Base-by-base conservation (phyloP, 225 moss, liverwort and hornwort genomes). In the Rhytidiadelphus loreus region DNA sequence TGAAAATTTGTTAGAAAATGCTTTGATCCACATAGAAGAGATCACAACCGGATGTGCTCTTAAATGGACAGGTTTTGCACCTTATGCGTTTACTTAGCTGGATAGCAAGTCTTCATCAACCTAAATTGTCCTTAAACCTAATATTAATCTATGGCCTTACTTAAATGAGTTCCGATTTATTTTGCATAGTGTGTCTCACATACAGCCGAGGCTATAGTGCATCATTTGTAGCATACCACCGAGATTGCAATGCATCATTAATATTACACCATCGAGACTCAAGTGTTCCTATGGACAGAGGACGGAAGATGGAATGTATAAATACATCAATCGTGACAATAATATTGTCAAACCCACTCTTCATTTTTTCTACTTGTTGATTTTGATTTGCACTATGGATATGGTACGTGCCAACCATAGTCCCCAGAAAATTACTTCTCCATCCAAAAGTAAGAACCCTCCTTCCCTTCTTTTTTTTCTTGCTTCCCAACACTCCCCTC, bases 31-130 rank as follows among this genome's bases (percentile, higher is more conserved):
- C 6, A 17, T 44, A 17, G 11, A 44, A 72, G 29, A 72, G 17
- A 44, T 72, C 3, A 1, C 16, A 44, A 68, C 8, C 3, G 4
- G 24, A 39, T 39, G 14, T 69, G 8, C 24, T 69, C 24, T 69
- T 24, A 39, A 24, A 39, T 69, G 14, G 14, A 2, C 1, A 2
- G 0, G 1, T 11, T 29, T 0, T 46, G 1, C 2, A 29, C 11
- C 6, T 73, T 17, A 23, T 23, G 3, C 23, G 1, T 76, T 73
- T 29, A 17, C 2, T 17, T 46, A 4, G 30, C 46, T 30, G 18
- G 7, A 46, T 0, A 72, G 0, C 3, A 73, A 0, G 11, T 52
- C 52, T 76, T 56, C 26, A n/a, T 56, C 37, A 37, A 9, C 10
- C 16, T 77, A 9, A 37, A 77, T 10, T 37, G 16, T 37, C 9